A percentile compares a stretch with the other conserved stretches of the same genome.
Conservation (phyloP, 139 green algal genomes). For the Dunaliella primolecta region DNA sequence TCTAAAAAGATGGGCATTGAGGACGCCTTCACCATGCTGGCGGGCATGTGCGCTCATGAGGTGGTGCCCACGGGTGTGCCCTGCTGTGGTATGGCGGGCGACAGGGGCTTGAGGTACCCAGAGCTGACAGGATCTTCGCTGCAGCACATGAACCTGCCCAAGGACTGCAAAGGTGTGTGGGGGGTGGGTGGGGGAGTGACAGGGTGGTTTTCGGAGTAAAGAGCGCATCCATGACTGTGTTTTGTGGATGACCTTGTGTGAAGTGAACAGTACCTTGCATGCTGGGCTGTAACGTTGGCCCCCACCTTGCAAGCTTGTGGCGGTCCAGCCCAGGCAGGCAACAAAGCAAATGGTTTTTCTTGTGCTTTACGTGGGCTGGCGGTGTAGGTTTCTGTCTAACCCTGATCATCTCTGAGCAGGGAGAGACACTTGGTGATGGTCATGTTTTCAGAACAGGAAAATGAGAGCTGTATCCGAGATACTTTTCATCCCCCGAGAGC, state of each 20-base stretch:
- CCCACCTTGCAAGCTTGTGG: too few relatives aligned
- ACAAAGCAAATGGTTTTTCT: too few relatives aligned
- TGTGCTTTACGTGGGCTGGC: too few relatives aligned
- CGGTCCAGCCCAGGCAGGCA: too few relatives aligned
- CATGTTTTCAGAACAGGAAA: too few relatives aligned
- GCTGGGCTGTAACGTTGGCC: too few relatives aligned
- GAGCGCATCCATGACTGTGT: neutral
- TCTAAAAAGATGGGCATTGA: slow-evolving; percentile 98
- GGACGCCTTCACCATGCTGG: slow-evolving; percentile 82
- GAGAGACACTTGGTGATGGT: too few relatives aligned
- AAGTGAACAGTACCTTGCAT: too few relatives aligned
- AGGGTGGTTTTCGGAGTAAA: neutral
- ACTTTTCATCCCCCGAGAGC: too few relatives aligned
- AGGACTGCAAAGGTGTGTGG: slow-evolving; percentile 44
- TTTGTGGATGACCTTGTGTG: neutral
- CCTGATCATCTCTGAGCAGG: too few relatives aligned
- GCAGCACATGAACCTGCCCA: slow-evolving; percentile 70
- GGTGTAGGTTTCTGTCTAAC: too few relatives aligned
- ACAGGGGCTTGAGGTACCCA: slow-evolving; percentile 91
- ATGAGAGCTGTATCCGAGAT: too few relatives aligned
- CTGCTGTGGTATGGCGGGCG: slow-evolving; percentile 96
- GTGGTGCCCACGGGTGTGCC: slow-evolving; percentile 77
- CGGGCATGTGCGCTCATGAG: slow-evolving; percentile 76
- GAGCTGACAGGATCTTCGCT: slow-evolving; percentile 84
- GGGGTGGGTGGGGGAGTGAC: neutral